Base-by-base conservation (phyloP, 2,329 filamentous ascomycete genomes). In the Penicillium psychrosexuale region DNA sequence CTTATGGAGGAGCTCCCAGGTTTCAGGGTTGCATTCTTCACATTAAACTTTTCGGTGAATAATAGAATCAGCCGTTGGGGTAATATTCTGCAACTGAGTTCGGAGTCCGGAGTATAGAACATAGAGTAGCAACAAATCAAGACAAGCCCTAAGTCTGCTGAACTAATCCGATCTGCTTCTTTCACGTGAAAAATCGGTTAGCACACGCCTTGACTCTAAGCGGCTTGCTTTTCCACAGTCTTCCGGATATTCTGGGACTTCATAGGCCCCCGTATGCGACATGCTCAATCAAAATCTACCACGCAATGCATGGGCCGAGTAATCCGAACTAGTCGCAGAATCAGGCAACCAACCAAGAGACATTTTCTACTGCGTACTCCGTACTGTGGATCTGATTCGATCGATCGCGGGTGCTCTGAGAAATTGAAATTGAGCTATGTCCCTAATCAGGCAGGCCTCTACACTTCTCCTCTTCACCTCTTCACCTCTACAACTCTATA, bases 361-460 rank as follows among this genome's bases (percentile, higher is more conserved):
- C 5, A 0, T 3, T 2, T 5, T 19, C 19, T 19, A 19, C 19
- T 19, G 1, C 19, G 19, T 19, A 19, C 19, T 19, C 19, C 19
- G 19, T 1, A 4, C 19, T 13, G 57, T 56, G 55, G 59, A 19
- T 11, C 27, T 0, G 8, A 28, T 36, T 61, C 49, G 51, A 61
- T 57, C 51, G 43, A 37, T 19, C 19, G 19, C 19, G 19, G 19
- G 19, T 19, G 19, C 19, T 19, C 19, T 19, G 1, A 19, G 19
- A 19, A 19, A 24, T 24, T 24, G 22, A 5, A 5, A 24, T 24
- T 24, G 22, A 24, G 22, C 22, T 24, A 24, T 24, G 22, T 24
- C 22, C 22, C 22, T 22, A 22, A 22, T 22, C 4, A 22, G 22
- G 22, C 2, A 22, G 22, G 22, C 22, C 22, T 2, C 22, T 22